Evolutionary conservation across 768 basidiomycete species (phyloP).

Genomic region (Panus rudis): DNA sequence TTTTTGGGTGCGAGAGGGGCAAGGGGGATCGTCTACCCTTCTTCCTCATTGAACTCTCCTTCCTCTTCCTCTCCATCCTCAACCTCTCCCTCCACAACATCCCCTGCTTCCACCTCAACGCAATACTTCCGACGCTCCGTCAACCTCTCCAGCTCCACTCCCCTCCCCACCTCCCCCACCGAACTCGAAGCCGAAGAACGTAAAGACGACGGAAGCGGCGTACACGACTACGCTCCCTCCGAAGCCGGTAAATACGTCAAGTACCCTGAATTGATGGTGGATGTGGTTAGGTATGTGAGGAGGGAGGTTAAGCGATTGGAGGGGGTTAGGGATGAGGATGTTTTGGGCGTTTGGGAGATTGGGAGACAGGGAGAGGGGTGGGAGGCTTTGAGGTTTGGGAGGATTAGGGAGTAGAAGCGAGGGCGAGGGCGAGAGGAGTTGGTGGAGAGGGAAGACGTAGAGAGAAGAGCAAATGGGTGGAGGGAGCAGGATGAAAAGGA

Average conservation of each 20-base stretch:
- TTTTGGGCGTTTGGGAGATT: slow-evolving; percentile 26
- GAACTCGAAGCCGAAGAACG: slow-evolving; percentile 48
- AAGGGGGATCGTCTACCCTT: slow-evolving; percentile 47
- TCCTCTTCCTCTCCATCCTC: slow-evolving; percentile 14
- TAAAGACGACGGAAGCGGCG: slow-evolving; percentile 62
- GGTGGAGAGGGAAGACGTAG: too few relatives aligned
- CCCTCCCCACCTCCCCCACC: slow-evolving; percentile 34
- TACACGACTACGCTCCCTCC: slow-evolving; percentile 56
- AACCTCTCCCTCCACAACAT: slow-evolving; percentile 11
- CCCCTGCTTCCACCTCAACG: slow-evolving; percentile 14
- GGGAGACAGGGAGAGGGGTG: slow-evolving; percentile 28
- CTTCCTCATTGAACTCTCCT: too few relatives aligned
- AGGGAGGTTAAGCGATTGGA: slow-evolving; percentile 70
- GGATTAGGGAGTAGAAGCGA: slow-evolving; percentile 6
- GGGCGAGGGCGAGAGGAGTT: too few relatives aligned
- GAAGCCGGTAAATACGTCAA: slow-evolving; percentile 63
- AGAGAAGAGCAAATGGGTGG: too few relatives aligned
- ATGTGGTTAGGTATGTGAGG: slow-evolving; percentile 61
- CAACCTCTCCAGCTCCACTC: slow-evolving; percentile 60
- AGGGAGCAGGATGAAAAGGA: too few relatives aligned
- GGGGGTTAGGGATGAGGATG: slow-evolving; percentile 33
- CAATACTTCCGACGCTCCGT: slow-evolving; percentile 51
- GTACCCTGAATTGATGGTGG: slow-evolving; percentile 71
- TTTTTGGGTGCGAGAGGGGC: slow-evolving; percentile 81
- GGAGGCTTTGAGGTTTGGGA: slow-evolving; percentile 26